phyloP scores from a whole-genome alignment of 2,329 filamentous ascomycete genomes.

The Penicillium nordicum region DNA sequence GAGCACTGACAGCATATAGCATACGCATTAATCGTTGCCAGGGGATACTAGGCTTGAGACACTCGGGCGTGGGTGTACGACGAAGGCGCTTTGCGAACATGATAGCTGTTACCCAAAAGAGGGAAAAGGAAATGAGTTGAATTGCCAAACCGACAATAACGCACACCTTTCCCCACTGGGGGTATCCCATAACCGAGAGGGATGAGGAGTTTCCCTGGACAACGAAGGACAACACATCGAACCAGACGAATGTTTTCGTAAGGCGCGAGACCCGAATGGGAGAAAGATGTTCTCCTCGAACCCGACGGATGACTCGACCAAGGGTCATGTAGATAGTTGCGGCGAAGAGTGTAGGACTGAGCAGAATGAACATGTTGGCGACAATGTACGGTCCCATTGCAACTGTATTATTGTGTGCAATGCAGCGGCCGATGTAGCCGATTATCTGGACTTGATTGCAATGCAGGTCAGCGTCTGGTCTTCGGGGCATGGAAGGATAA shows the following conservation, averaged over 20 bases:
- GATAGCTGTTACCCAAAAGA: slow-evolving; percentile 25
- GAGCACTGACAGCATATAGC: slow-evolving; percentile 22
- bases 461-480: not conserved
- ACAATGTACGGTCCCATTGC: slow-evolving; percentile 37
- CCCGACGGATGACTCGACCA: slow-evolving; percentile 44
- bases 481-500: not conserved
- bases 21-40: slow-evolving; percentile 18
- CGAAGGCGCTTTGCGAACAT: slow-evolving; percentile 24
- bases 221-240: slow-evolving; percentile 49
- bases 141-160: slow-evolving; percentile 26
- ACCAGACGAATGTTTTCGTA: slow-evolving; percentile 49
- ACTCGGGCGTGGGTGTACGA: slow-evolving; percentile 6
- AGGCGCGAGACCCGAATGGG: slow-evolving; percentile 45
- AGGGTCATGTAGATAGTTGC: slow-evolving; percentile 52
- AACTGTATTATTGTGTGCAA: slow-evolving; percentile 22
- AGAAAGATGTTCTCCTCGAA: slow-evolving; percentile 42
- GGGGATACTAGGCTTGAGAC: not conserved
- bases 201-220: slow-evolving; percentile 37
- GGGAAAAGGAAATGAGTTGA: slow-evolving; percentile 27
- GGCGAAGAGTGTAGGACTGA: slow-evolving; percentile 50
- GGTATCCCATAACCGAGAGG: slow-evolving; percentile 21
- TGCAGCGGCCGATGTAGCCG: slow-evolving; percentile 24
- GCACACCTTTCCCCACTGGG: slow-evolving; percentile 8
- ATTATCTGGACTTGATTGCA: slow-evolving; percentile 35
- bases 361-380: slow-evolving; percentile 46